These are phyloP conservation scores for Helianthus tuberosus DNA, from an alignment of 129 eudicot genomes.

Conservation along the genomic window DNA sequence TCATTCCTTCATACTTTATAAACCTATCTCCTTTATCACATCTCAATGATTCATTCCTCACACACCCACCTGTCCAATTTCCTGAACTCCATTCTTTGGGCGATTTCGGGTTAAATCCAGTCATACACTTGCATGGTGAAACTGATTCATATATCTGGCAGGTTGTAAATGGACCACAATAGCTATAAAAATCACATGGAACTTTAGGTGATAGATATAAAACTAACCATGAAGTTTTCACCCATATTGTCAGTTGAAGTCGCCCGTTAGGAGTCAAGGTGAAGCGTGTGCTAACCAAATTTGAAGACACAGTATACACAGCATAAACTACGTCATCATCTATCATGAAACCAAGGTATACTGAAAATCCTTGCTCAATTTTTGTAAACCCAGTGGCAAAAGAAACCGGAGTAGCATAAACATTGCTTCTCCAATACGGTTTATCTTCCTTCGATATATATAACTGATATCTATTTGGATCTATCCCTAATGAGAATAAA, in stretches of 20 bases:
- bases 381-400: constrained; percentile 7
- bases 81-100: constrained; percentile 31
- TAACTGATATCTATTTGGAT: constrained; percentile 35
- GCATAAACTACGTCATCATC: constrained; percentile 32
- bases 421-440: constrained; percentile 57
- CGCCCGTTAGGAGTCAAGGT: constrained; percentile 32
- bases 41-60: constrained; percentile 16
- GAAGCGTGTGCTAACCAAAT: constrained; percentile 16
- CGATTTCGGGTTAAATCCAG: constrained; percentile 40
- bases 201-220: constrained; percentile 27
- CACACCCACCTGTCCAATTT: constrained; percentile 43
- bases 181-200: constrained; percentile 36
- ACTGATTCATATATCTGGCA: constrained; percentile 23
- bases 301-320: constrained; percentile 14
- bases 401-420: constrained; percentile 23
- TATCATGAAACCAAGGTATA: constrained; percentile 23
- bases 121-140: constrained; percentile 36
- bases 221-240: constrained; percentile 33
- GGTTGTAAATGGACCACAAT: constrained; percentile 40
- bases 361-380: constrained; percentile 22
- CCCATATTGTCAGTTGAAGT: constrained; percentile 25
- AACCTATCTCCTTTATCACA: constrained; percentile 31
- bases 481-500: constrained; percentile 45
- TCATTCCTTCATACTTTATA: constrained; percentile 29
- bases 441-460: constrained; percentile 42